These are phyloP conservation scores for Picea glauca DNA, from an alignment of 75 land plant species.

Conservation along the genomic window DNA sequence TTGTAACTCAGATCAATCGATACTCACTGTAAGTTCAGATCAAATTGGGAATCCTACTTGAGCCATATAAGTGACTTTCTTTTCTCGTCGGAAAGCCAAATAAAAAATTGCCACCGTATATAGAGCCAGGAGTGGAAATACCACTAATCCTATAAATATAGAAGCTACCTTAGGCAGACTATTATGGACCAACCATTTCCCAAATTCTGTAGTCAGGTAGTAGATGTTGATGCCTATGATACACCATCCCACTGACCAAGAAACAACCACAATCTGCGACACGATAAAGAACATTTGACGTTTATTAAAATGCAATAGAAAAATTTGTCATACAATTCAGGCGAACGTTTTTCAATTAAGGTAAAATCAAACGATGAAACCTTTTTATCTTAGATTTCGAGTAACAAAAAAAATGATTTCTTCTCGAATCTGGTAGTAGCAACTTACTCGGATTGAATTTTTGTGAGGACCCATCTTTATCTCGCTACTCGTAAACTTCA, in stretches of 20 bases:
- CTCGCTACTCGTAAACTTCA: conserved; percentile 41
- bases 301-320: no score
- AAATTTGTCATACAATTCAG: no score
- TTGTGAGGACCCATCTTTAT: conserved; percentile 48
- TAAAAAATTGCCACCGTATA: conserved; percentile 8
- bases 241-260: conserved; percentile 8
- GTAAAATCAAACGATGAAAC: no score
- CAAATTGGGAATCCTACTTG: background rate
- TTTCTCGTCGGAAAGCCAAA: conserved; percentile 7
- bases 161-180: conserved; percentile 12
- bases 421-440: no score
- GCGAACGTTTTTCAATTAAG: no score
- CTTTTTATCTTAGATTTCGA: no score
- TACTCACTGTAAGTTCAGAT: no score
- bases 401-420: no score
- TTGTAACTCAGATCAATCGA: no score
- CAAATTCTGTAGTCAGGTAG: conserved; percentile 10
- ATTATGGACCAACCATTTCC: conserved; percentile 7
- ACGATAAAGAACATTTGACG: background rate
- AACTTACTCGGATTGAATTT: conserved; percentile 13
- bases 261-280: conserved; percentile 10
- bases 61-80: background rate
- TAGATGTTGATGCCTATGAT: conserved; percentile 15
- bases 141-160: conserved; percentile 11
- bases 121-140: conserved; percentile 1